These are phyloP conservation scores for Chalciporus sphaerocephalus DNA, from an alignment of 768 basidiomycete species.

Conservation along the genomic window DNA sequence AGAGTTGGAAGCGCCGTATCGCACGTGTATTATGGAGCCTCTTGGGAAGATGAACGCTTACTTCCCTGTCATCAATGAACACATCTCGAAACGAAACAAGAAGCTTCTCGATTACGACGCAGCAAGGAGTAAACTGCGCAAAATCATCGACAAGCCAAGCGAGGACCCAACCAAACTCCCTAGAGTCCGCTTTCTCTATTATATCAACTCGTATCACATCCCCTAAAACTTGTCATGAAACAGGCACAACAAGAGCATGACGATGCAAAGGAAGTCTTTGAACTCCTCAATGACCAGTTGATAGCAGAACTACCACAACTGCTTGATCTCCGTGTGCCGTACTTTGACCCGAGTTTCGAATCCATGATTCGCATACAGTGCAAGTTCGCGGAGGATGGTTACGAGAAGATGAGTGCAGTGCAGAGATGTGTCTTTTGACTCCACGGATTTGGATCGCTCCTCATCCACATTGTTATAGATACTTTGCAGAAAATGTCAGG, in stretches of 20 bases:
- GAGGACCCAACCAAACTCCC: slow-evolving; percentile 92
- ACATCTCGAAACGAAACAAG: slow-evolving; percentile 92
- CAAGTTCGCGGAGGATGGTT: slow-evolving; percentile 97
- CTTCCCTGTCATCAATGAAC: slow-evolving; percentile 90
- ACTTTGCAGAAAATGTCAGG: slow-evolving; percentile 83
- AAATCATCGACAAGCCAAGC: slow-evolving; percentile 84
- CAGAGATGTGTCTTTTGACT: slow-evolving; percentile 53
- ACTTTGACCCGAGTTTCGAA: slow-evolving; percentile 98
- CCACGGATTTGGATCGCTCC: neutral
- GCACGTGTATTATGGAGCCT: slow-evolving; percentile 93
- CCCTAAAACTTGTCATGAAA: neutral
- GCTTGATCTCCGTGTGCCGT: slow-evolving; percentile 92
- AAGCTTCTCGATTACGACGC: slow-evolving; percentile 98
- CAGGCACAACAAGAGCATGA: slow-evolving; percentile 93
- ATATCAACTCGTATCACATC: neutral
- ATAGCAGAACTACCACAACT: slow-evolving; percentile 87
- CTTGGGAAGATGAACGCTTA: slow-evolving; percentile 96
- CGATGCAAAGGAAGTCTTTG: slow-evolving; percentile 90
- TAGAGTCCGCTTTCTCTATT: slow-evolving; percentile 42
- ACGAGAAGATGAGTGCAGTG: slow-evolving; percentile 93
- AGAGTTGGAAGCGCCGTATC: slow-evolving; percentile 89
- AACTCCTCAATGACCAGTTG: slow-evolving; percentile 88
- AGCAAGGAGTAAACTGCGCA: slow-evolving; percentile 84
- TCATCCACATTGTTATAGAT: slow-evolving; percentile 41
- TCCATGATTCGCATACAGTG: slow-evolving; percentile 98